Conservation (phyloP, 2,329 filamentous ascomycete species). For the Colletotrichum somersetense region DNA sequence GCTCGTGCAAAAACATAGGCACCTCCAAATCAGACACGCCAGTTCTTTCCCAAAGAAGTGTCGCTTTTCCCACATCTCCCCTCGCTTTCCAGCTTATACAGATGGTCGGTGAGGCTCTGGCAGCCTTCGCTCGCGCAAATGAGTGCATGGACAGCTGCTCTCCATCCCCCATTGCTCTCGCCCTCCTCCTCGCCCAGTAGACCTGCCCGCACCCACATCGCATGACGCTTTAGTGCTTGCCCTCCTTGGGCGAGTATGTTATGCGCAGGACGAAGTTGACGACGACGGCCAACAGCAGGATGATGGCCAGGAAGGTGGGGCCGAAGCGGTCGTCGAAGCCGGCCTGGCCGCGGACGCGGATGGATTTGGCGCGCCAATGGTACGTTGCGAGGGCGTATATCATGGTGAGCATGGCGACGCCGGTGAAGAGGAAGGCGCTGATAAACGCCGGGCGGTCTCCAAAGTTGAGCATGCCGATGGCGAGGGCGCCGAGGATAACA, state of each 20-base stretch:
- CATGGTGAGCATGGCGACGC: slow-evolving; percentile 95
- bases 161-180: background rate
- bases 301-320: slow-evolving; percentile 89
- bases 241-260: slow-evolving; percentile 57
- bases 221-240: slow-evolving; percentile 41
- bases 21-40: background rate
- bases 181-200: background rate
- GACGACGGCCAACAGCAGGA: slow-evolving; percentile 88
- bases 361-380: slow-evolving; percentile 96
- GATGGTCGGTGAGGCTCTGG: background rate
- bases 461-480: slow-evolving; percentile 98
- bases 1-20: background rate
- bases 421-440: slow-evolving; percentile 91
- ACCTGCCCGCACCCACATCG: background rate
- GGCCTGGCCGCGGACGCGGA: slow-evolving; percentile 89
- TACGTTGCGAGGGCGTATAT: slow-evolving; percentile 94
- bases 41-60: background rate
- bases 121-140: background rate
- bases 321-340: slow-evolving; percentile 98
- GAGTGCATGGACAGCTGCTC: background rate
- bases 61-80: background rate
- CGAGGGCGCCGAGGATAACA: slow-evolving; percentile 95
- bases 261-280: slow-evolving; percentile 94
- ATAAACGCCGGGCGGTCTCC: slow-evolving; percentile 95
- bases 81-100: background rate